Percentiles rank a stretch among this genome's conserved stretches.
phyloP scores from a whole-genome alignment of 148 eudicot species.

The Cornus kousa region DNA sequence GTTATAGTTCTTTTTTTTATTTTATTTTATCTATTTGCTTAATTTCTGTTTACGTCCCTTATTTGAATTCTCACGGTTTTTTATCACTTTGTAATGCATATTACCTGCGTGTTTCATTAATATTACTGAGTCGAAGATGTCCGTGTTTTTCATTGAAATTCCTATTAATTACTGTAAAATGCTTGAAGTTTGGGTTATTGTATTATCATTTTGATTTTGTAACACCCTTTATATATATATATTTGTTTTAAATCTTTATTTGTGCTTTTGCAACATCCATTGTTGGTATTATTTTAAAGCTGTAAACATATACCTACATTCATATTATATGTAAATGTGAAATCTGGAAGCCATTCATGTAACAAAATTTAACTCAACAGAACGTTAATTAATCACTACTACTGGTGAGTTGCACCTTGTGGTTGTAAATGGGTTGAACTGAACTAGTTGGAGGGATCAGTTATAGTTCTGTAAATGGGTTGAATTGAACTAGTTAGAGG shows the following conservation, averaged over 20 bases:
- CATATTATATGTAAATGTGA: neutral
- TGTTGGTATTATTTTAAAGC: too few relatives aligned
- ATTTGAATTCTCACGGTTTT: neutral
- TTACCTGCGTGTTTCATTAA: too few relatives aligned
- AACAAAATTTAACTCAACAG: too few relatives aligned
- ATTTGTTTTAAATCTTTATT: neutral
- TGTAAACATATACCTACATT: neutral
- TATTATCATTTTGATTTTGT: neutral
- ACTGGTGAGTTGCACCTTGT: too few relatives aligned
- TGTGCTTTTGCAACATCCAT: neutral
- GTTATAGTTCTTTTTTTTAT: conserved; percentile 1
- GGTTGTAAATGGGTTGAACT: too few relatives aligned
- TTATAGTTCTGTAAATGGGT: too few relatives aligned
- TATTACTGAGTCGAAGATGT: neutral
- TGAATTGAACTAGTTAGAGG: too few relatives aligned
- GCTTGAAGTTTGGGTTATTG: neutral
- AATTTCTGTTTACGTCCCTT: neutral
- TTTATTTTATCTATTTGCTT: too few relatives aligned
- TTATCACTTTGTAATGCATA: neutral
- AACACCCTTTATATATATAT: neutral
- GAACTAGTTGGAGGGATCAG: too few relatives aligned
- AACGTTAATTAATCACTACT: too few relatives aligned
- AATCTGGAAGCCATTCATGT: neutral
- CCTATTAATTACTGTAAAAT: neutral
- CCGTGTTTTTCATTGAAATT: neutral